phyloP scores from a whole-genome alignment of 2,329 filamentous ascomycete genomes.

The Aureobasidium melanogenum region DNA sequence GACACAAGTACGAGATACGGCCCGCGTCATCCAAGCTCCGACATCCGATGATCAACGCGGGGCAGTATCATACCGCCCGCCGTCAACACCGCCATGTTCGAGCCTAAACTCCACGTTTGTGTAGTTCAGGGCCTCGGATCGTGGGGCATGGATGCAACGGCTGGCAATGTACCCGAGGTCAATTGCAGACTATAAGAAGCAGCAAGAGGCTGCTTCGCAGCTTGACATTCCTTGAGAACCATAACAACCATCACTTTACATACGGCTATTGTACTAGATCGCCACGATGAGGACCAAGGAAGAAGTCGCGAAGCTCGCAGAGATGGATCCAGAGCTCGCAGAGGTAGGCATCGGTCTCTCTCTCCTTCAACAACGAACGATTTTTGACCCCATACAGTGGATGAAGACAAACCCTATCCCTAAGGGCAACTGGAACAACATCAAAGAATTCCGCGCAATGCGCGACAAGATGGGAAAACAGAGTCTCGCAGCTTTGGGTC shows the following conservation, averaged over 20 bases:
- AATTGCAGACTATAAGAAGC: not conserved
- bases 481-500: not conserved
- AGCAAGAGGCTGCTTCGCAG: not conserved
- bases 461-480: constrained; percentile 10
- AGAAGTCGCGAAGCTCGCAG: constrained; percentile 11
- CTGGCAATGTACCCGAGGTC: not conserved
- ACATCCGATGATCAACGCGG: not conserved
- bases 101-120: not conserved
- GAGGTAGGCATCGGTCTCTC: not conserved
- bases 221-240: not conserved
- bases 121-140: not conserved
- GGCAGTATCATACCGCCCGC: not conserved
- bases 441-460: constrained; percentile 5
- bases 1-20: not conserved
- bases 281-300: constrained; percentile 5
- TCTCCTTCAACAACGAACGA: too few relatives aligned
- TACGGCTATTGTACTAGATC: not conserved
- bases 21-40: not conserved
- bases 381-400: not conserved
- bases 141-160: not conserved
- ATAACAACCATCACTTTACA: not conserved
- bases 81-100: not conserved
- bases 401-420: constrained; percentile 10
- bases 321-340: constrained; percentile 13
- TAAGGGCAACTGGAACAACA: constrained; percentile 11